Evolutionary conservation across 768 basidiomycete species (phyloP).

Genomic region (Phanerochaete sordida): DNA sequence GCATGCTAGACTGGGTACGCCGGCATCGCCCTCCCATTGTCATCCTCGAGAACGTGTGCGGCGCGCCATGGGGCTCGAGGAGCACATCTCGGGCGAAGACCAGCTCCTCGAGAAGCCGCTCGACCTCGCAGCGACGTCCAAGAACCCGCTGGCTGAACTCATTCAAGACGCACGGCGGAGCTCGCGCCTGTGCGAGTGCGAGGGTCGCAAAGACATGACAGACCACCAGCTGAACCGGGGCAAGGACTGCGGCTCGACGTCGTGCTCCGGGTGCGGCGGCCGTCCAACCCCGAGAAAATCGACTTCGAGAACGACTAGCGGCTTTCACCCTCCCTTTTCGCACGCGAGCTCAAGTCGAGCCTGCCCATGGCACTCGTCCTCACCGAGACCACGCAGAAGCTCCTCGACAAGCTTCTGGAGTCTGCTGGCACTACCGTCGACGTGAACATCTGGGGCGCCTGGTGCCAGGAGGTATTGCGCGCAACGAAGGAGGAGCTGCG

Average conservation of each 20-base stretch:
- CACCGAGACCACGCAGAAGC: conserved; percentile 40
- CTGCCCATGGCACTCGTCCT: conserved; percentile 86
- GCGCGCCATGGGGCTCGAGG: conserved; percentile 80
- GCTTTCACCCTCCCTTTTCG: conserved; percentile 69
- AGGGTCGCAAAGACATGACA: conserved; percentile 80
- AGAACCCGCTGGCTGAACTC: conserved; percentile 46
- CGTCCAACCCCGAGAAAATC: conserved; percentile 64
- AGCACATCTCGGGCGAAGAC: conserved; percentile 71
- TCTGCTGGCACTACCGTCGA: conserved; percentile 40
- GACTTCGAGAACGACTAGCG: conserved; percentile 52
- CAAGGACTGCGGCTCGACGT: conserved; percentile 69
- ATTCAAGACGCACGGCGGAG: conserved; percentile 65
- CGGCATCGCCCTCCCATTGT: conserved; percentile 88
- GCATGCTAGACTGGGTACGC: conserved; percentile 91
- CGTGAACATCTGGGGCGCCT: conserved; percentile 59
- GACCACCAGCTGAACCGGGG: conserved; percentile 64
- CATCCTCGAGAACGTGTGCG: conserved; percentile 91
- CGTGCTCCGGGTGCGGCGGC: conserved; percentile 85
- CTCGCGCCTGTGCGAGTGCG: conserved; percentile 83
- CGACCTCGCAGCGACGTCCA: conserved; percentile 60
- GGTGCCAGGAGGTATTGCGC: conserved; percentile 63
- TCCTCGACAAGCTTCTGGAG: conserved; percentile 50
- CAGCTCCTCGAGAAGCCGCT: conserved; percentile 59
- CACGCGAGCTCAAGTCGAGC: conserved; percentile 67
- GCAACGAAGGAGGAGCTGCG: conserved; percentile 64